Conservation (phyloP, 2,329 filamentous ascomycete species). For the Pochonia chlamydosporia region DNA sequence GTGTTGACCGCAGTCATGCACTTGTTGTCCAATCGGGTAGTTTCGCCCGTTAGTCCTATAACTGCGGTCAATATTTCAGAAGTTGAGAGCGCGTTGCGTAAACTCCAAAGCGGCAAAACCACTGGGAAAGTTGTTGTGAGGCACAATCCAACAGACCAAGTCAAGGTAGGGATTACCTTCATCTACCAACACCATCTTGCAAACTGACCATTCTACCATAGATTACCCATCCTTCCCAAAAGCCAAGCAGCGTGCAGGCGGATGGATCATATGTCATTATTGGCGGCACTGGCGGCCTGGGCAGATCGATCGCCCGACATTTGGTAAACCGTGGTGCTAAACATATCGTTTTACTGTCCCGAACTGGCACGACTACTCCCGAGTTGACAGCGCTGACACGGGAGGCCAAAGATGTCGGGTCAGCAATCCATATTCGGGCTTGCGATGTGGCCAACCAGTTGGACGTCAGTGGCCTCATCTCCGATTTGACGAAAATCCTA, state of each 20-base stretch:
- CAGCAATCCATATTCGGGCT: conserved; percentile 35
- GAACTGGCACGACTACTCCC: conserved; percentile 34
- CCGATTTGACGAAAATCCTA: conserved; percentile 16
- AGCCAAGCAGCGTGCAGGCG: conserved; percentile 25
- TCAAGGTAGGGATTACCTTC: conserved; percentile 24
- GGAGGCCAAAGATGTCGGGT: conserved; percentile 30
- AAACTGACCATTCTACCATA: neutral
- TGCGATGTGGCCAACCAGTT: conserved; percentile 43
- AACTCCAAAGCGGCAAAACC: conserved; percentile 27
- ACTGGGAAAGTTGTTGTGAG: conserved; percentile 40
- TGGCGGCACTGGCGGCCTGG: conserved; percentile 45
- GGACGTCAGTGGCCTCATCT: conserved; percentile 20
- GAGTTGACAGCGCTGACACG: conserved; percentile 35
- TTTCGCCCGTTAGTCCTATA: conserved; percentile 30
- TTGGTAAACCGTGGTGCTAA: conserved; percentile 43
- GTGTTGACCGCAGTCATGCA: conserved; percentile 31
- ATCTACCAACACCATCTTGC: neutral
- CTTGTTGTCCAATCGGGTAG: conserved; percentile 25
- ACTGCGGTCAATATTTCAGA: conserved; percentile 30
- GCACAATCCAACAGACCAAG: conserved; percentile 33
- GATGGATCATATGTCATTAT: conserved; percentile 45
- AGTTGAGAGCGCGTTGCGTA: conserved; percentile 30
- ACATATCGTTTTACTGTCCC: conserved; percentile 43
- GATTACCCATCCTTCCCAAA: conserved; percentile 15
- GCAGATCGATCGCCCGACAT: conserved; percentile 41